These are phyloP conservation scores for Ophidiomyces ophidiicola DNA, from an alignment of 2,329 filamentous ascomycete genomes.

Conservation along the genomic window DNA sequence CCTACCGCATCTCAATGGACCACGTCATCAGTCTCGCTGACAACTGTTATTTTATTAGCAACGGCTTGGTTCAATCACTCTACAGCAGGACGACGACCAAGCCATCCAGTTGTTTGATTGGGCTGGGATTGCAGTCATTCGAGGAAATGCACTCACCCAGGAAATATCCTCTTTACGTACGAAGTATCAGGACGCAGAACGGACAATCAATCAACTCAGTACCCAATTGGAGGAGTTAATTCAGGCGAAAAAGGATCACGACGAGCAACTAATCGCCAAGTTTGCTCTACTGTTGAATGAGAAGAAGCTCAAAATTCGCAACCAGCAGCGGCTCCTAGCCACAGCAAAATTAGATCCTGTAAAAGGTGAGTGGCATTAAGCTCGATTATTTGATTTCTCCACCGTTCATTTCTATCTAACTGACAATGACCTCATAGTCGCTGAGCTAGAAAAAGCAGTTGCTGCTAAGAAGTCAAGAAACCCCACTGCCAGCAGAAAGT, in stretches of 20 bases:
- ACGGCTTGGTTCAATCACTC: slow-evolving; percentile 42
- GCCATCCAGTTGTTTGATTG: slow-evolving; percentile 47
- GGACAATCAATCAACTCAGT: slow-evolving; percentile 41
- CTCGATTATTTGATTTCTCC: too few relatives aligned
- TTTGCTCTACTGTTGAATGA: slow-evolving; percentile 48
- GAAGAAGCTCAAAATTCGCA: slow-evolving; percentile 54
- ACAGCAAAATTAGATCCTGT: slow-evolving; percentile 36
- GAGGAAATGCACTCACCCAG: slow-evolving; percentile 32
- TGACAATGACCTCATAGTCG: slow-evolving; percentile 18
- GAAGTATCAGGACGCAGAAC: slow-evolving; percentile 35
- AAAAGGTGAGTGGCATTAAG: slow-evolving; percentile 23
- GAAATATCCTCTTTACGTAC: slow-evolving; percentile 32
- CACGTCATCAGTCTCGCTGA: slow-evolving; percentile 8
- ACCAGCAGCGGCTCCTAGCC: slow-evolving; percentile 46
- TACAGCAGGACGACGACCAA: slow-evolving; percentile 42
- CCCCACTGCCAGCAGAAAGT: slow-evolving; percentile 13
- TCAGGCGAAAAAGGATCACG: slow-evolving; percentile 44
- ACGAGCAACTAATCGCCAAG: slow-evolving; percentile 45
- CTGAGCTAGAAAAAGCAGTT: slow-evolving; percentile 20
- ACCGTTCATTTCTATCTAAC: slow-evolving; percentile 3
- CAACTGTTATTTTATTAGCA: slow-evolving; percentile 26
- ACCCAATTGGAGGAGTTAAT: slow-evolving; percentile 47
- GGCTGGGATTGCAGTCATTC: slow-evolving; percentile 38
- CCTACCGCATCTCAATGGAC: slow-evolving; percentile 8
- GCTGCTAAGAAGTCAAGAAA: slow-evolving; percentile 13